These are phyloP conservation scores for Moesziomyces aphidis DNA, from an alignment of 1,284 basidiomycete species.

Conservation along the genomic window DNA sequence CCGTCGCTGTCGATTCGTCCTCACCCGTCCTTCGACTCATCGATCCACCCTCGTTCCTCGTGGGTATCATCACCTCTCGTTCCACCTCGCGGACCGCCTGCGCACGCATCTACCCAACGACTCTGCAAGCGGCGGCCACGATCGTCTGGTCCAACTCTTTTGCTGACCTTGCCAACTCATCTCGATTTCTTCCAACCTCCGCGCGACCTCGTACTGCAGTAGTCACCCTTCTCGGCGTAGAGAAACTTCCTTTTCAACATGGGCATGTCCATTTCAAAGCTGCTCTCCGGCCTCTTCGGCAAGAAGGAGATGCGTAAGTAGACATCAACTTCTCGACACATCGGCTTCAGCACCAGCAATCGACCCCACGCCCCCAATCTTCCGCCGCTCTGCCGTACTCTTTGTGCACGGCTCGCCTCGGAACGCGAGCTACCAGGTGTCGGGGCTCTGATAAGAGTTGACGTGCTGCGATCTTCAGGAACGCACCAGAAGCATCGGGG, in stretches of 20 bases:
- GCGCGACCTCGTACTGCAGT: background rate
- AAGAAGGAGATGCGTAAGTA: slow-evolving; percentile 68
- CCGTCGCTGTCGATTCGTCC: background rate
- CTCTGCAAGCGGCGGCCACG: background rate
- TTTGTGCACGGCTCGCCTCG: background rate
- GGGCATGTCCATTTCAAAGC: slow-evolving; percentile 67
- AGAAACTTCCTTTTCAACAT: slow-evolving; percentile 46
- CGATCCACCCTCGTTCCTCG: background rate
- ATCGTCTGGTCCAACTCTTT: slow-evolving; percentile 5
- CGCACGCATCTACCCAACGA: background rate
- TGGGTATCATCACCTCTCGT: background rate
- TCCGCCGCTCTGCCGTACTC: slow-evolving; percentile 1
- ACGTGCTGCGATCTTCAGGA: background rate
- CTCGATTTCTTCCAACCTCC: background rate
- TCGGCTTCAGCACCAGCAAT: slow-evolving; percentile 6
- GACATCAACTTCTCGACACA: background rate
- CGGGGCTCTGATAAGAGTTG: background rate
- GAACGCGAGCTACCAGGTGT: background rate
- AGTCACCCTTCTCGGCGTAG: slow-evolving; percentile 42
- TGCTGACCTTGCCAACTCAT: slow-evolving; percentile 17
- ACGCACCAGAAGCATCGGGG: background rate
- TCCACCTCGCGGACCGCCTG: background rate
- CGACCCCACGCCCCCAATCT: background rate
- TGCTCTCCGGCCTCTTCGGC: slow-evolving; percentile 68
- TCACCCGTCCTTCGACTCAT: background rate